These are phyloP conservation scores for Globisporangium orthogonon DNA, from an alignment of 352 stramenopile species.

Conservation along the genomic window DNA sequence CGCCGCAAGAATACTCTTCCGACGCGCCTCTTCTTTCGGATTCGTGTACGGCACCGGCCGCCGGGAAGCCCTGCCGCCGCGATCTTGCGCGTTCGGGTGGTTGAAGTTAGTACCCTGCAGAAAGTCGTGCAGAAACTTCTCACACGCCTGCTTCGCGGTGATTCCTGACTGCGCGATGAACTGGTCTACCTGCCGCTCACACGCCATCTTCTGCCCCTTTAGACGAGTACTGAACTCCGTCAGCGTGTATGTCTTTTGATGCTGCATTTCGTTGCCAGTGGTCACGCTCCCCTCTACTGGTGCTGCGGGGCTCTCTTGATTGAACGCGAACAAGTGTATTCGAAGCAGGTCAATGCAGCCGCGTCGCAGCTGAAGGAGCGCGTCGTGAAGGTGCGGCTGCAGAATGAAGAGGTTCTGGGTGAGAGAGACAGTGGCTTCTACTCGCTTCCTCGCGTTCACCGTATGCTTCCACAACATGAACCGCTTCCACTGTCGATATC, in stretches of 20 bases:
- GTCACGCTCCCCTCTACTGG: not conserved
- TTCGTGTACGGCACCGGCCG: slow-evolving; percentile 7
- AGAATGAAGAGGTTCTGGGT: slow-evolving; percentile 87
- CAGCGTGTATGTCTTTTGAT: slow-evolving; percentile 65
- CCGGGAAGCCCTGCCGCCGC: not conserved
- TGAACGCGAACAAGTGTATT: slow-evolving; percentile 42
- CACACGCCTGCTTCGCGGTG: slow-evolving; percentile 56
- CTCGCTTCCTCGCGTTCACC: slow-evolving; percentile 46
- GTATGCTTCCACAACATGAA: slow-evolving; percentile 86
- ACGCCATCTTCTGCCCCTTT: slow-evolving; percentile 63
- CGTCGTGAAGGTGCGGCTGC: slow-evolving; percentile 71
- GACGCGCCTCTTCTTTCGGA: slow-evolving; percentile 9
- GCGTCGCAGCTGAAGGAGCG: slow-evolving; percentile 64
- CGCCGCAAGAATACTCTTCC: slow-evolving; percentile 15
- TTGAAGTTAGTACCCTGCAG: slow-evolving; percentile 56
- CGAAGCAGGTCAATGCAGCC: slow-evolving; percentile 47
- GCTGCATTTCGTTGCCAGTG: slow-evolving; percentile 6
- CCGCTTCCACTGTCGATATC: slow-evolving; percentile 88
- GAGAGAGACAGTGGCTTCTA: slow-evolving; percentile 31
- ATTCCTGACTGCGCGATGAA: slow-evolving; percentile 53
- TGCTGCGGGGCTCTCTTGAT: not conserved
- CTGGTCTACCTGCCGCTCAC: slow-evolving; percentile 45
- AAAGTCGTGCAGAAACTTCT: slow-evolving; percentile 54
- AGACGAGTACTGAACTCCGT: slow-evolving; percentile 72
- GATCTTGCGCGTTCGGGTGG: slow-evolving; percentile 1